Conservation (phyloP, 2,329 filamentous ascomycete species). For the Xylariaceae sp. region DNA sequence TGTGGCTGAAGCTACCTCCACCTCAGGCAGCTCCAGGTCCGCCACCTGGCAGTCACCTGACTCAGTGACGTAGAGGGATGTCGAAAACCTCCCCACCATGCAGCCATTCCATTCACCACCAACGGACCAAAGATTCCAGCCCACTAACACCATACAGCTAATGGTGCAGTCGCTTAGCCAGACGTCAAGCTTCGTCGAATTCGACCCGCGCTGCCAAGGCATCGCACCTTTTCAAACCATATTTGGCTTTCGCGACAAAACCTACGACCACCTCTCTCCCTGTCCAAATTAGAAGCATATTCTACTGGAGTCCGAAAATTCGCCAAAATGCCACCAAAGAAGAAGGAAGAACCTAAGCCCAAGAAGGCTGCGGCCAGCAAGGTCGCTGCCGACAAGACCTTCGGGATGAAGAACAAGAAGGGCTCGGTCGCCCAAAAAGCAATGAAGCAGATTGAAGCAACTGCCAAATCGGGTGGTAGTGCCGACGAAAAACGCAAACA, state of each 20-base stretch:
- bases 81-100: constrained; percentile 20
- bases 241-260: constrained; percentile 8
- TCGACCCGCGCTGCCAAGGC: no score
- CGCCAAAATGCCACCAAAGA: constrained; percentile 69
- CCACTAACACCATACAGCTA: constrained; percentile 22
- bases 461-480: constrained; percentile 71
- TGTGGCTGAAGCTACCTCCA: constrained; percentile 13
- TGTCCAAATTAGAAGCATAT: not conserved
- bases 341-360: constrained; percentile 47
- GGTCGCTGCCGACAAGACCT: constrained; percentile 87
- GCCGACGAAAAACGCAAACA: constrained; percentile 82
- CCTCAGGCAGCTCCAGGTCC: no score
- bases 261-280: not conserved
- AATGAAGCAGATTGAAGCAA: constrained; percentile 78
- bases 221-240: constrained; percentile 7
- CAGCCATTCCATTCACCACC: not conserved
- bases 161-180: constrained; percentile 18
- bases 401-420: constrained; percentile 99
- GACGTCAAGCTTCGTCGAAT: constrained; percentile 3
- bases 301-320: not conserved
- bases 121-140: constrained; percentile 6
- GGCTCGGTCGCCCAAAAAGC: constrained; percentile 85
- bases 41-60: not conserved
- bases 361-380: constrained; percentile 60
- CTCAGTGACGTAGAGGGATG: constrained; percentile 24